phyloP scores from a whole-genome alignment of 352 stramenopile species.

The Phytophthora fragariaefolia region DNA sequence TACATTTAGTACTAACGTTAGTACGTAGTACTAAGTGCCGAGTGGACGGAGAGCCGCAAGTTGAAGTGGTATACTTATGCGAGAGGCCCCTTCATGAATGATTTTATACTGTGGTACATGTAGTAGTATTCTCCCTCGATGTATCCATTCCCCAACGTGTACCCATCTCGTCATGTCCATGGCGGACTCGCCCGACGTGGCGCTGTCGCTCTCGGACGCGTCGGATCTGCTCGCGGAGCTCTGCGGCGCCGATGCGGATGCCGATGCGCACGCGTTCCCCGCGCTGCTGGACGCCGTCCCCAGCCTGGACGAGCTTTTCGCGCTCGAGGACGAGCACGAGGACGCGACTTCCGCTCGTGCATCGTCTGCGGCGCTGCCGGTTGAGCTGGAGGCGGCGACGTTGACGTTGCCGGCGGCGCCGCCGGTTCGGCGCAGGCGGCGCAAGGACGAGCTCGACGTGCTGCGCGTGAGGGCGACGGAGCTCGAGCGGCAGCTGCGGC shows the following conservation, averaged over 20 bases:
- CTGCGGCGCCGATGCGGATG: neutral
- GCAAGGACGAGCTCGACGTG: slow-evolving; percentile 57
- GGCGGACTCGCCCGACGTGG: no score
- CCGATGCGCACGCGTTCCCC: neutral
- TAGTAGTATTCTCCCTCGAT: no score
- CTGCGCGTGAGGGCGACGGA: slow-evolving; percentile 40
- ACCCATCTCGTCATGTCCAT: no score
- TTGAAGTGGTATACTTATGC: neutral
- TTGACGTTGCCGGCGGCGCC: no score
- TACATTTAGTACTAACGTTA: no score
- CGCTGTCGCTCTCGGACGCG: neutral
- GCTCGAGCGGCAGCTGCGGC: slow-evolving; percentile 40
- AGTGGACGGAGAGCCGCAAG: no score
- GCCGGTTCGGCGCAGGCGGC: slow-evolving; percentile 30
- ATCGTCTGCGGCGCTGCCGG: no score
- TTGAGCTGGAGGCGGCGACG: slow-evolving; percentile 16
- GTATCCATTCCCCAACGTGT: no score
- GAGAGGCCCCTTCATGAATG: no score
- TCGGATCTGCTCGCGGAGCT: neutral
- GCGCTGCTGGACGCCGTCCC: slow-evolving; percentile 5
- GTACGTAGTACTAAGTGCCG: no score
- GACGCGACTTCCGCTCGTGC: no score
- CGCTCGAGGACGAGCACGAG: slow-evolving; percentile 16
- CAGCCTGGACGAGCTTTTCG: slow-evolving; percentile 32
- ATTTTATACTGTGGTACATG: no score